Conservation (phyloP, 1,139 yeast genomes). For the Suhomyces bolitotheri region DNA sequence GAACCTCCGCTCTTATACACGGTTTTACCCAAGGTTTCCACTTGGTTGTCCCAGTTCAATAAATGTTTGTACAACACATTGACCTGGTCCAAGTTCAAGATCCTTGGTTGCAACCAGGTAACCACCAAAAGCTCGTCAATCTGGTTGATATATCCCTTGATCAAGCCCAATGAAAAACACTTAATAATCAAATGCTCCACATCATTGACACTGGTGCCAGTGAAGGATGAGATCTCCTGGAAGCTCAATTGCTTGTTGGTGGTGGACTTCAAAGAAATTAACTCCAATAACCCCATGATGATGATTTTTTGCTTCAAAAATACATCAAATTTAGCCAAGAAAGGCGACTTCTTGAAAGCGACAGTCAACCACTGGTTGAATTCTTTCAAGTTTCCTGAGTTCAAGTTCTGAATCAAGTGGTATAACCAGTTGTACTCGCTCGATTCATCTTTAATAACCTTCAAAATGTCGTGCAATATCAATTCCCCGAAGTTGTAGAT, state of each 20-base stretch:
- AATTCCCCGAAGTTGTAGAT: constrained; percentile 96
- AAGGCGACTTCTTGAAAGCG: constrained; percentile 50
- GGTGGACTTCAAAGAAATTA: constrained; percentile 76
- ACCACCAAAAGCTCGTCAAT: constrained; percentile 75
- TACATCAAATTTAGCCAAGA: constrained; percentile 58
- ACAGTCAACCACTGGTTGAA: constrained; percentile 53
- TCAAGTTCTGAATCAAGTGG: constrained; percentile 66
- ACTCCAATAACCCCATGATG: constrained; percentile 86
- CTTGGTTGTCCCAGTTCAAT: constrained; percentile 75
- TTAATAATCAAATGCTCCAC: constrained; percentile 92
- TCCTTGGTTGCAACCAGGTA: constrained; percentile 95
- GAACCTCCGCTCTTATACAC: constrained; percentile 41
- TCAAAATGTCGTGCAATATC: constrained; percentile 81
- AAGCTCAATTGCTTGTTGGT: constrained; percentile 75
- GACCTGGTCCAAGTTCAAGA: constrained; percentile 80
- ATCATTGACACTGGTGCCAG: constrained; percentile 68
- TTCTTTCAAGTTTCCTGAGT: constrained; percentile 70
- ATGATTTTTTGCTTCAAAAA: constrained; percentile 89
- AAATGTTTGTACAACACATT: constrained; percentile 72
- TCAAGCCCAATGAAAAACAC: constrained; percentile 79
- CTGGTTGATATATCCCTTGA: constrained; percentile 88
- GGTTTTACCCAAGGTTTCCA: constrained; percentile 57
- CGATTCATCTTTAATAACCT: constrained; percentile 45
- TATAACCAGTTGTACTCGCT: constrained; percentile 71
- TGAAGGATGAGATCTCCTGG: constrained; percentile 66